These are phyloP conservation scores for Rheum nobile DNA, from an alignment of 148 eudicot species.

Conservation along the genomic window DNA sequence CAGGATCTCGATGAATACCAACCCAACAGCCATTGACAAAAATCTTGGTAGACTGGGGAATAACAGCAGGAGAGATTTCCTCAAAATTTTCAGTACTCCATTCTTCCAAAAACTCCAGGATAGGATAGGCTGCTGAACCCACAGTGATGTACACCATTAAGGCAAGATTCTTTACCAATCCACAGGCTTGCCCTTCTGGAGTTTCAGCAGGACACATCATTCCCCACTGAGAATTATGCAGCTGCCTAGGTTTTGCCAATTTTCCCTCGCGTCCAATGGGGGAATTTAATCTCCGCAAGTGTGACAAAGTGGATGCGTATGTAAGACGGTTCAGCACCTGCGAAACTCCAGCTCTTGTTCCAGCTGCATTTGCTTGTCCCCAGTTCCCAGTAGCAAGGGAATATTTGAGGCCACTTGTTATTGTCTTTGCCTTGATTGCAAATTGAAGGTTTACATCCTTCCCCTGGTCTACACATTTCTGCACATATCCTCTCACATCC, in stretches of 20 bases:
- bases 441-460: slow-evolving; percentile 91
- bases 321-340: slow-evolving; percentile 99
- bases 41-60: slow-evolving; percentile 90
- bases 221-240: slow-evolving; percentile 99
- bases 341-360: slow-evolving; percentile 98
- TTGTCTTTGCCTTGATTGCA: slow-evolving; percentile 96
- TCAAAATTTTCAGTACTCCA: slow-evolving; percentile 98
- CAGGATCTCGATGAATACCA: slow-evolving; percentile 96
- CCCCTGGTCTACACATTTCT: slow-evolving; percentile 89
- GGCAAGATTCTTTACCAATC: slow-evolving; percentile 93
- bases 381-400: slow-evolving; percentile 98
- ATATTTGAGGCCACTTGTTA: slow-evolving; percentile 95
- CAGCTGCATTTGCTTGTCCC: slow-evolving; percentile 99
- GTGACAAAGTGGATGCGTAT: slow-evolving; percentile 93
- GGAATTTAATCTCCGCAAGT: slow-evolving; percentile 80
- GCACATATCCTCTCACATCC: slow-evolving; percentile 93
- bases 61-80: slow-evolving; percentile 94
- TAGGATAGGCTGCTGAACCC: slow-evolving; percentile 97
- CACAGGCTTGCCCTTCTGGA: slow-evolving; percentile 99
- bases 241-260: slow-evolving; percentile 94
- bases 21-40: slow-evolving; percentile 99
- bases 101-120: slow-evolving; percentile 90
- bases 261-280: slow-evolving; percentile 99
- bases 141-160: slow-evolving; percentile 92
- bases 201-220: slow-evolving; percentile 99